Percentiles rank a stretch among this genome's conserved stretches.
These are phyloP conservation scores for Schizosaccharomyces osmophilus DNA, from an alignment of 805 yeast species.

Conservation along the genomic window DNA sequence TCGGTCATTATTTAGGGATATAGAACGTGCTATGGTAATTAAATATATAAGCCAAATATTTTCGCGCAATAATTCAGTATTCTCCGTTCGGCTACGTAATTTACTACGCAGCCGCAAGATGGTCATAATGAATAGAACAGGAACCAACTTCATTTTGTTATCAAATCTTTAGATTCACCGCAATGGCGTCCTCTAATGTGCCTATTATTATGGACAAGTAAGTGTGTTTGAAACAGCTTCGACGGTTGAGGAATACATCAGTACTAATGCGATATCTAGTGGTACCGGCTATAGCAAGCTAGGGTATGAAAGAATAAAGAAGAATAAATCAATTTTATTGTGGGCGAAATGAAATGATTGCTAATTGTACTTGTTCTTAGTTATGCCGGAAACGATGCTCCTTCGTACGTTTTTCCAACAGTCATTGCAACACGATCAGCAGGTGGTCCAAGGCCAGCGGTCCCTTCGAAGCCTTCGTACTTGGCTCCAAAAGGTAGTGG, in stretches of 20 bases:
- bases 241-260: not conserved
- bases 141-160: not conserved
- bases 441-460: conserved; percentile 11
- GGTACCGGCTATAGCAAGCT: conserved; percentile 95
- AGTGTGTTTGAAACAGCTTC: not conserved
- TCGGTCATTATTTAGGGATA: not conserved
- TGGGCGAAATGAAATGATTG: not conserved
- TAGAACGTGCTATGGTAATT: not conserved
- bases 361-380: not conserved
- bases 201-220: conserved; percentile 87
- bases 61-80: not conserved
- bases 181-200: not conserved
- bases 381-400: conserved; percentile 95
- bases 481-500: conserved; percentile 18
- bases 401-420: conserved; percentile 90
- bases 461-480: conserved; percentile 23
- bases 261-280: conserved; percentile 20
- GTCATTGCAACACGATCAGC: conserved; percentile 53
- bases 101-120: not conserved
- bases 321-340: too few species aligned
- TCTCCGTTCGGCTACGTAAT: not conserved
- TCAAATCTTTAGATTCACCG: not conserved
- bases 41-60: too few species aligned
- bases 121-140: not conserved
- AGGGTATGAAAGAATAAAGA: conserved; percentile 20